These are phyloP conservation scores for Diaporthe helianthi DNA, from an alignment of 2,329 filamentous ascomycete genomes.

Conservation along the genomic window DNA sequence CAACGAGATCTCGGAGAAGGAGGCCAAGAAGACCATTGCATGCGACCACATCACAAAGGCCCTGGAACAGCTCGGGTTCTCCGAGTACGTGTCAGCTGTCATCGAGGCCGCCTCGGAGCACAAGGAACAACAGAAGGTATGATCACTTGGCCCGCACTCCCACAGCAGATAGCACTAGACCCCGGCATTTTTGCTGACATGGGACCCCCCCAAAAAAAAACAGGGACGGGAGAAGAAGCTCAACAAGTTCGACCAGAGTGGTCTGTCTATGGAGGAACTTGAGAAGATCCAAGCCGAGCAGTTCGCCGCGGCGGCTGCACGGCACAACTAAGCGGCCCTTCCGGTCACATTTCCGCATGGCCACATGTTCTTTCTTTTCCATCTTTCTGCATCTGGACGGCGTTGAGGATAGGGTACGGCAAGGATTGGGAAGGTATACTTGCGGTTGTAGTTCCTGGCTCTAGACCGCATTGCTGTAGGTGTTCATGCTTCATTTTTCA, in stretches of 20 bases:
- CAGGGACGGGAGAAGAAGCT: slow-evolving; percentile 95
- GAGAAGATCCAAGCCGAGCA: slow-evolving; percentile 89
- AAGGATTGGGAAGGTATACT: slow-evolving; percentile 6
- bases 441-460: slow-evolving; percentile 16
- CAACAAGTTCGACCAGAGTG: slow-evolving; percentile 95
- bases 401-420: slow-evolving; percentile 26
- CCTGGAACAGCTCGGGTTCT: slow-evolving; percentile 88
- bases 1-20: slow-evolving; percentile 98
- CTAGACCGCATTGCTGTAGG: slow-evolving; percentile 25
- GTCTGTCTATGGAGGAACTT: slow-evolving; percentile 88
- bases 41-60: slow-evolving; percentile 98
- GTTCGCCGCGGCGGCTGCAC: slow-evolving; percentile 81
- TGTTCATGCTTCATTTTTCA: background rate
- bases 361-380: background rate
- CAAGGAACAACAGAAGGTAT: slow-evolving; percentile 89
- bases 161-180: background rate
- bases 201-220: slow-evolving; percentile 24
- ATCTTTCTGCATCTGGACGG: slow-evolving; percentile 30
- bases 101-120: slow-evolving; percentile 87
- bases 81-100: slow-evolving; percentile 89
- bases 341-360: background rate
- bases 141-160: slow-evolving; percentile 36
- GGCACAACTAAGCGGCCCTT: slow-evolving; percentile 60
- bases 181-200: slow-evolving; percentile 39
- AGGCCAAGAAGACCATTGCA: slow-evolving; percentile 98